Percentiles rank a stretch among this genome's conserved stretches.
Evolutionary conservation across 1,139 yeast species (phyloP).

Genomic region (Yamadazyma friedrichii): DNA sequence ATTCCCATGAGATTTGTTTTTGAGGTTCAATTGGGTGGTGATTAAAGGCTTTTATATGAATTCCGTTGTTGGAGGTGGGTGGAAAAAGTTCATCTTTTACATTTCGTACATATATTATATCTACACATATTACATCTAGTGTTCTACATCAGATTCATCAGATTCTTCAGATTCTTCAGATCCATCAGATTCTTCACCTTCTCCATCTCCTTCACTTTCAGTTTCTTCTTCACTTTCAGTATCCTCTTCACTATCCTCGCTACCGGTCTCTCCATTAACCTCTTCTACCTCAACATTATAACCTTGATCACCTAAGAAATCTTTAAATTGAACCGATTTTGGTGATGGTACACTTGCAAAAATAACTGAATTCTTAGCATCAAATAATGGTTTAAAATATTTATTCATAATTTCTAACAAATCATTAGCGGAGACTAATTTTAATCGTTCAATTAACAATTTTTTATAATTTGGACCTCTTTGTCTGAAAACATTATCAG

Average conservation of each 20-base stretch:
- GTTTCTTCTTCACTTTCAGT: constrained; percentile 12
- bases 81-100: background rate
- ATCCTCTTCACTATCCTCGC: constrained; percentile 22
- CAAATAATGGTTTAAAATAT: constrained; percentile 65
- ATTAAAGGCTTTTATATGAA: background rate
- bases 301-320: constrained; percentile 53
- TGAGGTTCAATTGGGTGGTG: background rate
- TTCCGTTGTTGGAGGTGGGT: background rate
- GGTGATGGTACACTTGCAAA: constrained; percentile 77
- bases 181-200: constrained; percentile 21
- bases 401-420: constrained; percentile 53
- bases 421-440: constrained; percentile 55
- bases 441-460: constrained; percentile 47
- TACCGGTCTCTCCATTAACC: constrained; percentile 26
- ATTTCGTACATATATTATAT: background rate
- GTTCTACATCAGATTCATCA: too few species aligned
- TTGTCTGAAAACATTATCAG: constrained; percentile 62
- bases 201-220: constrained; percentile 17
- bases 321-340: constrained; percentile 47
- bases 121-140: too few species aligned
- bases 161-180: background rate
- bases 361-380: constrained; percentile 51
- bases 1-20: background rate
- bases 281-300: constrained; percentile 62
- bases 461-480: constrained; percentile 66